Base-by-base conservation (phyloP, 768 basidiomycete species). In the Podaxis sp. region DNA sequence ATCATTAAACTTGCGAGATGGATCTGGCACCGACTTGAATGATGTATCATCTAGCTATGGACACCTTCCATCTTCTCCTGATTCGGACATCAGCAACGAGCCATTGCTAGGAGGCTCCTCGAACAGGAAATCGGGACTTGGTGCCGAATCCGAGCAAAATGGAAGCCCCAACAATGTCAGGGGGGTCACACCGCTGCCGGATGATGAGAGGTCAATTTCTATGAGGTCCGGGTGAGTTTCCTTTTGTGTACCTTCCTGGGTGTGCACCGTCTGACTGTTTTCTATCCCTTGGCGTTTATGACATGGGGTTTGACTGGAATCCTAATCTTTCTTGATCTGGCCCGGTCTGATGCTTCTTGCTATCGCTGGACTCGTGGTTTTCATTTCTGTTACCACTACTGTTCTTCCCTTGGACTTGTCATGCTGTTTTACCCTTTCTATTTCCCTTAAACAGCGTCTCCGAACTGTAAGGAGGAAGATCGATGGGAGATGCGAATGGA, bases 51-150 rank as follows among this genome's bases (percentile, higher is more conserved):
- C 70, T 46, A 68, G 72, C 59, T 82, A 80, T 65, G 78, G 77
- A 58, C 69, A 73, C 50, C 69, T 81, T 40, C 76, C 76, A 42
- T 81, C 82, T 54, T 78, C 80, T 28, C 77, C 77, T 3, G 79
- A 79, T 51, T 79, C 77, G 2, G 67, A 71, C 18, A 57, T 76
- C 46, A 72, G 71, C 23, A 73, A 74, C 65, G 76, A 75, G 64
- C 78, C 76, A 35, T 70, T 79, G 46, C 65, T 79, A 58, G 66
- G 66, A 62, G 47, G 47, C 11, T 48, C 47, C 47, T 65, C 70
- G 25, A 36, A 54, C 63, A 64, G 48, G 64, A 67, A 64, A 62
- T 55, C 57, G 27, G 28, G 64, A 60, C 56, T 60, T 36, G 35
- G 65, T 21, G 50, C 57, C 55, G 57, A 60, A 59, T 56, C 61